A percentile compares a stretch with the other conserved stretches of the same genome.
phyloP scores from a whole-genome alignment of 2,329 filamentous ascomycete genomes.

The Ceratocystis harringtonii region DNA sequence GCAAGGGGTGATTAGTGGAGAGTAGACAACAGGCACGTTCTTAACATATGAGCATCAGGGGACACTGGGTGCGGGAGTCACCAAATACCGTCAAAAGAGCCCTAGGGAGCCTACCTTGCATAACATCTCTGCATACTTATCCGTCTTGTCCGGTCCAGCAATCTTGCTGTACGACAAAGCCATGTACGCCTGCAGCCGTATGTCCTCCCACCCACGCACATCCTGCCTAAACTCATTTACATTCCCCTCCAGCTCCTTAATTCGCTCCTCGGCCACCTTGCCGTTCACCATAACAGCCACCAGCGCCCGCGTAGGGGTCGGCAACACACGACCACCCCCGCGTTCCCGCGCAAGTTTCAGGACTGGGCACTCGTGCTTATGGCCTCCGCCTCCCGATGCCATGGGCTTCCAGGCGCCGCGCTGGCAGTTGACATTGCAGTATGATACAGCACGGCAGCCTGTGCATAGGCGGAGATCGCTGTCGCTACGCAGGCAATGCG shows the following conservation, averaged over 20 bases:
- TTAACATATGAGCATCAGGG: neutral
- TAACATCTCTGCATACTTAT: constrained; percentile 32
- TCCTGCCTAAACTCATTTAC: constrained; percentile 26
- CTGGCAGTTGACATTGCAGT: constrained; percentile 42
- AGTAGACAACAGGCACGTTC: too few species aligned
- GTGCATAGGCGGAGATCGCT: constrained; percentile 30
- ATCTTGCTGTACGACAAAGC: constrained; percentile 31
- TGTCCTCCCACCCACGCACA: constrained; percentile 30
- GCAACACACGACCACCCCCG: constrained; percentile 27
- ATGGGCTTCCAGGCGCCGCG: constrained; percentile 34
- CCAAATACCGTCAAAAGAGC: too few species aligned
- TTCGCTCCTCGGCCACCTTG: constrained; percentile 23
- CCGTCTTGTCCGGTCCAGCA: constrained; percentile 25
- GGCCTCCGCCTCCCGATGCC: constrained; percentile 22
- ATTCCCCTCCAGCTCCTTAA: constrained; percentile 34
- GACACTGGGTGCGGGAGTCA: neutral
- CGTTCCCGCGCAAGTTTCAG: constrained; percentile 29
- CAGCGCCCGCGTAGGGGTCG: constrained; percentile 40
- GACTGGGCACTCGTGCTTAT: constrained; percentile 39
- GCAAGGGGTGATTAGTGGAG: too few species aligned
- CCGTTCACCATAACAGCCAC: constrained; percentile 35
- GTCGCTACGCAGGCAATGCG: constrained; percentile 31
- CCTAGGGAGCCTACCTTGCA: constrained; percentile 33
- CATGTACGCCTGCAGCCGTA: constrained; percentile 35
- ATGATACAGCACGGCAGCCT: constrained; percentile 37